Conservation (phyloP, 2,329 filamentous ascomycete species). For the Pseudocercospora cruenta region DNA sequence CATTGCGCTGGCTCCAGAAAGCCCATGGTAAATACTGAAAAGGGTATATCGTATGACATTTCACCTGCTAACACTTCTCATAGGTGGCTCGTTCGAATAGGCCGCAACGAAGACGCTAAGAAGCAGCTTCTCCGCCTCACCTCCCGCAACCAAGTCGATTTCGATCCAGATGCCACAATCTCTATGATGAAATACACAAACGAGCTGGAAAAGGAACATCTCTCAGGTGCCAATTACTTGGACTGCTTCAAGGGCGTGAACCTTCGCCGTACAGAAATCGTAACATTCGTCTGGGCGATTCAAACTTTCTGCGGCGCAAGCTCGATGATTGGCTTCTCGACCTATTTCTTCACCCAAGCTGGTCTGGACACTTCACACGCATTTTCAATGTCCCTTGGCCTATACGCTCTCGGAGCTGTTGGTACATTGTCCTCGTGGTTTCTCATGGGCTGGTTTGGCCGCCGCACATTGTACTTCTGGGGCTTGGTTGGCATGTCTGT, state of each 20-base stretch:
- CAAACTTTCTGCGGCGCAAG: constrained; percentile 21
- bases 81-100: constrained; percentile 37
- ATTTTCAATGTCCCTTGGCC: constrained; percentile 43
- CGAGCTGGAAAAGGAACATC: constrained; percentile 56
- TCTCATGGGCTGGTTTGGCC: constrained; percentile 43
- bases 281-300: constrained; percentile 21
- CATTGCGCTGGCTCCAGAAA: constrained; percentile 37
- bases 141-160: constrained; percentile 62
- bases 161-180: constrained; percentile 80
- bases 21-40: constrained; percentile 30
- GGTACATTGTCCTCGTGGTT: constrained; percentile 39
- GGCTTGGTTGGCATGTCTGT: constrained; percentile 29
- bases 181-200: constrained; percentile 77
- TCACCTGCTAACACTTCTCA: not conserved
- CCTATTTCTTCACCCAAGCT: constrained; percentile 46
- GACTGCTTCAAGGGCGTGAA: constrained; percentile 60
- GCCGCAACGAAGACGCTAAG: constrained; percentile 37
- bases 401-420: constrained; percentile 33
- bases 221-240: constrained; percentile 51
- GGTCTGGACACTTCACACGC: constrained; percentile 41
- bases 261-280: constrained; percentile 50
- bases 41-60: not conserved
- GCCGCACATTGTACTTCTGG: constrained; percentile 45
- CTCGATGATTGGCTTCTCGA: constrained; percentile 21
- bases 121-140: constrained; percentile 29